phyloP scores from a whole-genome alignment of 2,329 filamentous ascomycete species.

The Colletotrichum sp. region DNA sequence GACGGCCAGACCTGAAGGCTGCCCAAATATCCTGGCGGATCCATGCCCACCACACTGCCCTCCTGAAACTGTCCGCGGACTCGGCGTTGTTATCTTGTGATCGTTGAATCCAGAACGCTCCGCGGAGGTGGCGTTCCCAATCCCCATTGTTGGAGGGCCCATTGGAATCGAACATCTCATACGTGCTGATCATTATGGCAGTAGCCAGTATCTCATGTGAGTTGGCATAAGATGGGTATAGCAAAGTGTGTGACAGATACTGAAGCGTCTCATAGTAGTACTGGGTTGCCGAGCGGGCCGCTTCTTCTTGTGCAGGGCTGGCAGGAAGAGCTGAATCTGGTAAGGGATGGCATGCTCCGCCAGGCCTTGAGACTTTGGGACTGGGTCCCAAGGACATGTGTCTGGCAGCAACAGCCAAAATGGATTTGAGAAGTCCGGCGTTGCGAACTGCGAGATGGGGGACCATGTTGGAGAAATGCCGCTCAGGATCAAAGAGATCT shows the following conservation, averaged over 20 bases:
- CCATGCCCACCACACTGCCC: constrained; percentile 69
- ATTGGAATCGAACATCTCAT: constrained; percentile 64
- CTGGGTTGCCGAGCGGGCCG: constrained; percentile 40
- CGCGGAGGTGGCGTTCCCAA: constrained; percentile 66
- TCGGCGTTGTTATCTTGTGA: constrained; percentile 64
- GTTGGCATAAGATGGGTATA: constrained; percentile 59
- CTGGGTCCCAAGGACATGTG: background rate
- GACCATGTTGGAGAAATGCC: constrained; percentile 20
- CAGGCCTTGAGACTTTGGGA: background rate
- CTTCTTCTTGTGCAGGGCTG: background rate
- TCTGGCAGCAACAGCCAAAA: constrained; percentile 16
- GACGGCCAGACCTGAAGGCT: constrained; percentile 60
- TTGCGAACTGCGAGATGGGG: constrained; percentile 20
- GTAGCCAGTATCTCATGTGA: constrained; percentile 64
- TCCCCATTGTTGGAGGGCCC: constrained; percentile 35
- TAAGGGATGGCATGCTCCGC: background rate
- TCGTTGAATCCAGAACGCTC: constrained; percentile 68
- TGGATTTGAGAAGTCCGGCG: constrained; percentile 19
- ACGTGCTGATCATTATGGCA: constrained; percentile 62
- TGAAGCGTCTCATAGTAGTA: constrained; percentile 67
- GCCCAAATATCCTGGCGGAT: constrained; percentile 68
- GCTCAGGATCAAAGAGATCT: constrained; percentile 19
- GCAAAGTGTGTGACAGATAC: constrained; percentile 61
- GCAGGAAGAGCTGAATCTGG: background rate
- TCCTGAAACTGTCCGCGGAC: constrained; percentile 52